phyloP scores from a whole-genome alignment of 2,329 filamentous ascomycete species.

The Exophiala sp. region DNA sequence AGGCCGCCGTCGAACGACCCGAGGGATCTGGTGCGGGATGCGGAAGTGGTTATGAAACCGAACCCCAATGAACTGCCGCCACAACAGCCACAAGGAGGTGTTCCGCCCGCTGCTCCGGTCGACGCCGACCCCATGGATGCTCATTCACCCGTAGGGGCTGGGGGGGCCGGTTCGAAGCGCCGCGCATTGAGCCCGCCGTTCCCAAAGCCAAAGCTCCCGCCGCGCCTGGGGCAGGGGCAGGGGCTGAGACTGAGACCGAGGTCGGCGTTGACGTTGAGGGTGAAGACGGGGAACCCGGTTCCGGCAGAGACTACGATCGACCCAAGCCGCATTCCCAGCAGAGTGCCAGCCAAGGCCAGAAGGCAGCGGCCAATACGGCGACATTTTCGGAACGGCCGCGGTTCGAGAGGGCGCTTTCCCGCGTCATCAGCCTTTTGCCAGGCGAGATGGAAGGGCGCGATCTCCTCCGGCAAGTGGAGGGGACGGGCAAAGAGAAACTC shows the following conservation, averaged over 20 bases:
- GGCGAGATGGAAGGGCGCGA: slow-evolving; percentile 31
- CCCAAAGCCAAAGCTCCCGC: not conserved
- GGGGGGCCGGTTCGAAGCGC: not conserved
- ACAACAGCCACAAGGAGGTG: not conserved
- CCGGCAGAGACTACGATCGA: not conserved
- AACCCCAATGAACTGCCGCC: not conserved
- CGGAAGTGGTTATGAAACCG: slow-evolving; percentile 6
- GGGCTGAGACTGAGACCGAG: too few relatives aligned
- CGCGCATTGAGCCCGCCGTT: not conserved
- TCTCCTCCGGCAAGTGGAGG: slow-evolving; percentile 36
- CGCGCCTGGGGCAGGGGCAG: not conserved
- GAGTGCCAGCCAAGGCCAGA: not conserved
- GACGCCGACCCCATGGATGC: not conserved
- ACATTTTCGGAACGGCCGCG: slow-evolving; percentile 25
- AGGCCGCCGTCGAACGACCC: slow-evolving; percentile 3
- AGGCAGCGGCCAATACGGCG: not conserved
- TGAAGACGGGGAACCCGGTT: slow-evolving; percentile 2
- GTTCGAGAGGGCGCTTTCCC: slow-evolving; percentile 27
- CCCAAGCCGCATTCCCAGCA: not conserved
- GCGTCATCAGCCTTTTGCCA: slow-evolving; percentile 25
- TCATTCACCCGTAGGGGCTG: not conserved
- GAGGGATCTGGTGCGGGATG: slow-evolving; percentile 1
- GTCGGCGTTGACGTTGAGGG: too few relatives aligned
- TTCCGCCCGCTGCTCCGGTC: not conserved
- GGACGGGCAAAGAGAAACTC: slow-evolving; percentile 38